A percentile compares a stretch with the other conserved stretches of the same genome.
Conservation (phyloP, 2,329 filamentous ascomycete genomes). For the Exophiala spinifera region DNA sequence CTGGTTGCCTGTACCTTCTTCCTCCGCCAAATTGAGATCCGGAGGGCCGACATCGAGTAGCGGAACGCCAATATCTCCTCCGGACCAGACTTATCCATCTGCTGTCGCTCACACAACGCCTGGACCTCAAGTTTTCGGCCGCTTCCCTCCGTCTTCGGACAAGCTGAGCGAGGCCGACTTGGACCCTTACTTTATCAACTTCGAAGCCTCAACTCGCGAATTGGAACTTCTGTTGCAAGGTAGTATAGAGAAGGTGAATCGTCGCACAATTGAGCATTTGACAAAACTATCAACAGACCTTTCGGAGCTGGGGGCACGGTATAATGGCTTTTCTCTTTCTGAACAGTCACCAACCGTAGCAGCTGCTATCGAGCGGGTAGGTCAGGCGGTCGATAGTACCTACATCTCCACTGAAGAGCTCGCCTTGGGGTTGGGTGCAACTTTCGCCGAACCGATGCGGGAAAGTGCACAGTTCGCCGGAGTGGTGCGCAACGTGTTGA, state of each 20-base stretch:
- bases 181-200: slow-evolving; percentile 93
- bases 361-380: slow-evolving; percentile 87
- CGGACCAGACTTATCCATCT: slow-evolving; percentile 50
- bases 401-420: slow-evolving; percentile 95
- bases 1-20: slow-evolving; percentile 80
- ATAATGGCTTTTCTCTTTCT: slow-evolving; percentile 93
- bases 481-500: slow-evolving; percentile 81
- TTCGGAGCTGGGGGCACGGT: slow-evolving; percentile 89
- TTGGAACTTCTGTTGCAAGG: slow-evolving; percentile 84
- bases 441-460: slow-evolving; percentile 95
- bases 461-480: slow-evolving; percentile 97
- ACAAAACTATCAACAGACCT: slow-evolving; percentile 81
- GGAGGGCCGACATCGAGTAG: slow-evolving; percentile 43
- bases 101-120: slow-evolving; percentile 56
- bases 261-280: slow-evolving; percentile 80
- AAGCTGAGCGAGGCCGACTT: slow-evolving; percentile 82
- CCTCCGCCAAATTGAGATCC: slow-evolving; percentile 77
- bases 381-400: slow-evolving; percentile 91
- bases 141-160: slow-evolving; percentile 77
- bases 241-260: slow-evolving; percentile 95
- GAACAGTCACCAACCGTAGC: slow-evolving; percentile 86
- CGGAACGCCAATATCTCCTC: slow-evolving; percentile 55
- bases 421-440: slow-evolving; percentile 80
- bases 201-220: slow-evolving; percentile 87
- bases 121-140: slow-evolving; percentile 64